Evolutionary conservation across 2,329 filamentous ascomycete species (phyloP).

Genomic region (Dothideomycetes sp.): DNA sequence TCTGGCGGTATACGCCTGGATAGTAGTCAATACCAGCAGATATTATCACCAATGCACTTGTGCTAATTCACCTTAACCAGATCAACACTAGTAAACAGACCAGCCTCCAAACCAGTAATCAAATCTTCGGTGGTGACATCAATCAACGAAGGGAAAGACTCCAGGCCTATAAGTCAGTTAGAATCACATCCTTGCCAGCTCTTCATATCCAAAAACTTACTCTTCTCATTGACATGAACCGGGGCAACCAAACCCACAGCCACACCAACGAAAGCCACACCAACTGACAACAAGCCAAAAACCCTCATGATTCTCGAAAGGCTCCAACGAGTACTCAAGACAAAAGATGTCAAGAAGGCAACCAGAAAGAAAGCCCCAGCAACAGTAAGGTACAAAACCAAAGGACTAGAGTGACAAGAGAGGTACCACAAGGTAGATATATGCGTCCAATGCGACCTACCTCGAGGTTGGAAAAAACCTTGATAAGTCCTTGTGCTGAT

Average conservation of each 20-base stretch:
- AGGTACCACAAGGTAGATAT: no score
- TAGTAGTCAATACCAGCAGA: slow-evolving; percentile 16
- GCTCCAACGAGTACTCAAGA: no score
- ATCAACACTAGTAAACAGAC: slow-evolving; percentile 49
- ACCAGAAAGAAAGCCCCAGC: no score
- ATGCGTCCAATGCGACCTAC: no score
- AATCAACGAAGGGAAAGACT: slow-evolving; percentile 33
- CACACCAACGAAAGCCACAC: background rate
- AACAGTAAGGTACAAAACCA: no score
- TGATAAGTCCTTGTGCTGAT: no score
- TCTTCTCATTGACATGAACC: no score
- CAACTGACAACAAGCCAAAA: slow-evolving; percentile 4
- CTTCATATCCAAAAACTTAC: no score
- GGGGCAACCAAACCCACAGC: slow-evolving; percentile 4
- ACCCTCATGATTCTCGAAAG: slow-evolving; percentile 8
- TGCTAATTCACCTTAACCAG: slow-evolving; percentile 40
- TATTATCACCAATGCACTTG: background rate
- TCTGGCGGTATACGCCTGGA: slow-evolving; percentile 41
- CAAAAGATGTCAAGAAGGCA: no score
- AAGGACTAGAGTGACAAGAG: no score
- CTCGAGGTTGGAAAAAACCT: no score
- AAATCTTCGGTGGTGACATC: slow-evolving; percentile 46
- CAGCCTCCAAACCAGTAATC: slow-evolving; percentile 38
- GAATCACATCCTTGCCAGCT: no score
- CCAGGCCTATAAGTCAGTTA: background rate